A percentile compares a stretch with the other conserved stretches of the same genome.
phyloP scores from a whole-genome alignment of 2,329 filamentous ascomycete genomes.

The Tolypocladium nubicola region DNA sequence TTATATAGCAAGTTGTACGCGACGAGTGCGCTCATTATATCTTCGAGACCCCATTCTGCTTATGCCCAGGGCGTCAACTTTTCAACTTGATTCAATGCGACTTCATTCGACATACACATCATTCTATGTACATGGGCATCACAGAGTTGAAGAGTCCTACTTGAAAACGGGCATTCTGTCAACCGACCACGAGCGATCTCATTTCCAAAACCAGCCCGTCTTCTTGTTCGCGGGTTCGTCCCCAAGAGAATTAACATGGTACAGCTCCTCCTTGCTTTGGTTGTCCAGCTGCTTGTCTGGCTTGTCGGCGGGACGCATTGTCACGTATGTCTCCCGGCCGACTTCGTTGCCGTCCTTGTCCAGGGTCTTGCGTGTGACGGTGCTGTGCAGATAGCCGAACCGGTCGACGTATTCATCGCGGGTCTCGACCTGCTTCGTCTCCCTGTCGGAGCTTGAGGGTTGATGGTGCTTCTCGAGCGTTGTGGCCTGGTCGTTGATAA shows the following conservation, averaged over 20 bases:
- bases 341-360: slow-evolving; percentile 31
- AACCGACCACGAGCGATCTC: not conserved
- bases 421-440: slow-evolving; percentile 22
- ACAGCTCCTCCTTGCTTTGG: slow-evolving; percentile 3
- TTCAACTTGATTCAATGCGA: not conserved
- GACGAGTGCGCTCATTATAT: not conserved
- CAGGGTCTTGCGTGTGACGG: slow-evolving; percentile 26
- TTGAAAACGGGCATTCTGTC: not conserved
- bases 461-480: slow-evolving; percentile 5
- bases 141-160: not conserved
- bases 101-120: not conserved
- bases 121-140: not conserved
- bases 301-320: slow-evolving; percentile 15
- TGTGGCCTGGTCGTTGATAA: slow-evolving; percentile 14
- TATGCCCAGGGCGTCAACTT: not conserved
- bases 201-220: slow-evolving; percentile 32
- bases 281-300: slow-evolving; percentile 9
- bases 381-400: slow-evolving; percentile 31
- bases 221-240: slow-evolving; percentile 11
- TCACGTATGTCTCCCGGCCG: slow-evolving; percentile 24
- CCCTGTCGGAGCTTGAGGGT: slow-evolving; percentile 6
- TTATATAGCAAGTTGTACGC: not conserved
- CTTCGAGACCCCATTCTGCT: not conserved
- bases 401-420: slow-evolving; percentile 31
- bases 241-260: not conserved